Conservation (phyloP, 768 basidiomycete species). For the Leccinum ochraceum region DNA sequence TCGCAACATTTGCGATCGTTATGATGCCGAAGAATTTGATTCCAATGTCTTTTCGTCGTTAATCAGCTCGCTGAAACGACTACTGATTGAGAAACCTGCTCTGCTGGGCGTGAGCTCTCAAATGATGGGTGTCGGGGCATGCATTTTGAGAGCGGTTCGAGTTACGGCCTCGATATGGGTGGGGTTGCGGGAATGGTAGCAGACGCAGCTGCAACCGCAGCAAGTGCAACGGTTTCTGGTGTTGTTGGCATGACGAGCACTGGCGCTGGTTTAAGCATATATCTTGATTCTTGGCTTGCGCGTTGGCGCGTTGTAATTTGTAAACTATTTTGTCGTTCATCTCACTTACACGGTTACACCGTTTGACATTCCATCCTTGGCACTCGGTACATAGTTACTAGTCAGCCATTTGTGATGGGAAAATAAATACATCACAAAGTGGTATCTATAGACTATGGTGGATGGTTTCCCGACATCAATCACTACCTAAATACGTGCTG, state of each 20-base stretch:
- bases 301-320: too few relatives aligned
- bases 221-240: slow-evolving; percentile 80
- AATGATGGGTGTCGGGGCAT: slow-evolving; percentile 78
- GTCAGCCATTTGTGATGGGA: too few relatives aligned
- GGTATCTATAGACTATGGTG: too few relatives aligned
- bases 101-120: slow-evolving; percentile 78
- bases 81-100: slow-evolving; percentile 87
- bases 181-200: slow-evolving; percentile 83
- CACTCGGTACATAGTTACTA: too few relatives aligned
- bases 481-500: too few relatives aligned
- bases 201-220: slow-evolving; percentile 76
- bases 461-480: too few relatives aligned
- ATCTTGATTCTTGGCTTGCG: slow-evolving; percentile 20
- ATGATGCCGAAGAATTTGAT: slow-evolving; percentile 60
- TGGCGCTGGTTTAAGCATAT: slow-evolving; percentile 68
- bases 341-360: too few relatives aligned
- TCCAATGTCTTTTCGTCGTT: slow-evolving; percentile 77
- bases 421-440: too few relatives aligned
- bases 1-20: slow-evolving; percentile 76
- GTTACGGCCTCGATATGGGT: slow-evolving; percentile 62
- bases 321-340: too few relatives aligned
- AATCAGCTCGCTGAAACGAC: slow-evolving; percentile 79
- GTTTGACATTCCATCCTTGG: too few relatives aligned
- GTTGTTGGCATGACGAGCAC: slow-evolving; percentile 85
- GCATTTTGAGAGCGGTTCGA: slow-evolving; percentile 29